phyloP scores from a whole-genome alignment of 2,329 filamentous ascomycete genomes.

The Trichoderma pleuroti region DNA sequence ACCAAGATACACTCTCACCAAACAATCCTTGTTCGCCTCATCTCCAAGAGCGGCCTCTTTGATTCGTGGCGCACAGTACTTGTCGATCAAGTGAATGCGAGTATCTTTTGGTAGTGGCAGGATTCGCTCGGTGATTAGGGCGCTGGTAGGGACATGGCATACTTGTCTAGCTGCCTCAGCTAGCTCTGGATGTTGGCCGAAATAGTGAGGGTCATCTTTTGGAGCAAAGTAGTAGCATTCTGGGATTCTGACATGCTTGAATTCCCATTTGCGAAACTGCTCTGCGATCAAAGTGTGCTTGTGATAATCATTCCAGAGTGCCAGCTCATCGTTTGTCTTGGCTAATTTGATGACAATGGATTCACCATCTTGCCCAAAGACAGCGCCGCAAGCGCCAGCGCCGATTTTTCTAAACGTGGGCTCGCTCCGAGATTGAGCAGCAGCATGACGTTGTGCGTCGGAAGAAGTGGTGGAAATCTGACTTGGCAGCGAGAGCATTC shows the following conservation, averaged over 20 bases:
- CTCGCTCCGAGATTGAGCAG: too few relatives aligned
- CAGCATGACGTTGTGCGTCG: too few relatives aligned
- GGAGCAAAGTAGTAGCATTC: slow-evolving; percentile 5
- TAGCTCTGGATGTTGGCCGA: slow-evolving; percentile 11
- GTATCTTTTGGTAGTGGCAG: slow-evolving; percentile 24
- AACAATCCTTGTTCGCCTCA: slow-evolving; percentile 24
- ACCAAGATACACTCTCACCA: slow-evolving; percentile 26
- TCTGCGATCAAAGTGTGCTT: slow-evolving; percentile 8
- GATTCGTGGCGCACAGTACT: slow-evolving; percentile 20
- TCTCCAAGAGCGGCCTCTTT: slow-evolving; percentile 16
- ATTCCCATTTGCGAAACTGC: background rate
- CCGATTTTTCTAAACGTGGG: slow-evolving; percentile 24
- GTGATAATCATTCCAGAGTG: slow-evolving; percentile 19
- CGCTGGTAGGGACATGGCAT: slow-evolving; percentile 23
- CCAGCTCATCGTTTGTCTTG: slow-evolving; percentile 15
- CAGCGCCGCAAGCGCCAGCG: slow-evolving; percentile 23
- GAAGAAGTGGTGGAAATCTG: too few relatives aligned
- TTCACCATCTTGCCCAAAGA: slow-evolving; percentile 20
- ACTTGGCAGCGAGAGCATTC: too few relatives aligned
- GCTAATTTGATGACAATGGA: slow-evolving; percentile 21
- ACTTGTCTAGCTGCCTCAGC: slow-evolving; percentile 11
- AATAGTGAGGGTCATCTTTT: background rate
- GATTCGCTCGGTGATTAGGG: slow-evolving; percentile 27
- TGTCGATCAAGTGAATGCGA: slow-evolving; percentile 24
- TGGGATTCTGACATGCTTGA: slow-evolving; percentile 15